Conservation (phyloP, 1,284 basidiomycete genomes). For the Ceraceosorus guamensis region DNA sequence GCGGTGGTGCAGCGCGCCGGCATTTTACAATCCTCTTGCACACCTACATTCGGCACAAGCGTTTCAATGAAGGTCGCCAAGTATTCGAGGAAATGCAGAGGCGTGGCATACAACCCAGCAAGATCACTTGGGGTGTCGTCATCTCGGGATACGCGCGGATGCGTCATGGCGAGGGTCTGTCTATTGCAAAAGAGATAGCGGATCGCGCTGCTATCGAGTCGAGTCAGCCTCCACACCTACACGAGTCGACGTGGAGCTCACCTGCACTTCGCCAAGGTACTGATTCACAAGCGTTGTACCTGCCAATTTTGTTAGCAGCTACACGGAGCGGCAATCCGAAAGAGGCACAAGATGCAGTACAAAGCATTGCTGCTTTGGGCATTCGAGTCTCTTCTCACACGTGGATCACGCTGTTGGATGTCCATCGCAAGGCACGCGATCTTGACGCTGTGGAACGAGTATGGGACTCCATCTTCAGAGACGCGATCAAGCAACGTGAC, state of each 20-base stretch:
- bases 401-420: constrained; percentile 66
- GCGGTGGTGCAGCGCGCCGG: constrained; percentile 52
- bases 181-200: not conserved
- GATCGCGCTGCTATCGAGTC: constrained; percentile 6
- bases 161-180: constrained; percentile 4
- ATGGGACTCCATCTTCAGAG: constrained; percentile 65
- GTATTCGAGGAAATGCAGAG: constrained; percentile 69
- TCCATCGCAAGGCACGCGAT: constrained; percentile 62
- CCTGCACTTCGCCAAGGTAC: too few species aligned
- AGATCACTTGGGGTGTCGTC: constrained; percentile 67
- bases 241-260: not conserved
- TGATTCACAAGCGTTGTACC: constrained; percentile 52
- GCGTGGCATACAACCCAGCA: constrained; percentile 63
- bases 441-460: constrained; percentile 58
- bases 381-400: constrained; percentile 59
- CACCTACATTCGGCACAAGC: constrained; percentile 62
- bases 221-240: not conserved
- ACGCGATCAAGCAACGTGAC: constrained; percentile 48
- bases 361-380: constrained; percentile 55
- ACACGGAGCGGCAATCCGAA: constrained; percentile 54
- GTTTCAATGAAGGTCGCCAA: constrained; percentile 59
- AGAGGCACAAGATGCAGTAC: constrained; percentile 59
- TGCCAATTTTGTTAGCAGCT: constrained; percentile 61
- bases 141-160: constrained; percentile 32
- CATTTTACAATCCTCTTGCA: constrained; percentile 78